phyloP scores from a whole-genome alignment of 257 asterid species.

The Thymus mandschuricus region DNA sequence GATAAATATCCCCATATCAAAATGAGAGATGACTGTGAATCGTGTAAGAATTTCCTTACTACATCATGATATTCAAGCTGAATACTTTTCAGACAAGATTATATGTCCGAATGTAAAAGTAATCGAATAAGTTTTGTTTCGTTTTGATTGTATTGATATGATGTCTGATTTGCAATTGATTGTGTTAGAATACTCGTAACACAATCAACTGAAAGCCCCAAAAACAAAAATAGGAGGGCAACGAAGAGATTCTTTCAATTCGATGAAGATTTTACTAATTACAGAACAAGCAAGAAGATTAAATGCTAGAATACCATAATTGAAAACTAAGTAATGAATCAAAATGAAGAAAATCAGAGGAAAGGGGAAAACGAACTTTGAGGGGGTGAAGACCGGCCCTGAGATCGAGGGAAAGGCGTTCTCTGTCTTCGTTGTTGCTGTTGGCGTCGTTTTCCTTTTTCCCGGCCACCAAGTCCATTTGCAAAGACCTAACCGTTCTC shows the following conservation, averaged over 20 bases:
- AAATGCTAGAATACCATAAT: slow-evolving; percentile 13
- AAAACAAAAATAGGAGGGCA: not conserved
- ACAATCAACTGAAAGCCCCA: not conserved
- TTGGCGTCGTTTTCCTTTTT: slow-evolving; percentile 47
- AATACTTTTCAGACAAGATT: not conserved
- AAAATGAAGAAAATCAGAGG: not conserved
- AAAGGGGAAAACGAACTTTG: slow-evolving; percentile 47
- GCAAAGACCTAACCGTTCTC: not conserved
- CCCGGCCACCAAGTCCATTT: slow-evolving; percentile 58
- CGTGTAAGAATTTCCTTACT: not conserved
- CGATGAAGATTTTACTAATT: not conserved
- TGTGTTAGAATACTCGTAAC: not conserved
- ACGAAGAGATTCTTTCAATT: slow-evolving; percentile 1
- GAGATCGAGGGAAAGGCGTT: slow-evolving; percentile 73
- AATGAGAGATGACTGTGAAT: not conserved
- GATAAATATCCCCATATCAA: not conserved
- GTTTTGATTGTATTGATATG: not conserved
- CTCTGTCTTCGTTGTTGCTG: slow-evolving; percentile 56
- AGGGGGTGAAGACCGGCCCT: slow-evolving; percentile 95
- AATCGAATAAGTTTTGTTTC: not conserved
- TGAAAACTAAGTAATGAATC: not conserved
- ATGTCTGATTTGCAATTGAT: not conserved
- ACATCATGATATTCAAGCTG: not conserved
- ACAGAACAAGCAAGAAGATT: not conserved
- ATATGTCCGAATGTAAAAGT: not conserved